Conservation (phyloP, 345 rosid species). For the Lepidium sativum region DNA sequence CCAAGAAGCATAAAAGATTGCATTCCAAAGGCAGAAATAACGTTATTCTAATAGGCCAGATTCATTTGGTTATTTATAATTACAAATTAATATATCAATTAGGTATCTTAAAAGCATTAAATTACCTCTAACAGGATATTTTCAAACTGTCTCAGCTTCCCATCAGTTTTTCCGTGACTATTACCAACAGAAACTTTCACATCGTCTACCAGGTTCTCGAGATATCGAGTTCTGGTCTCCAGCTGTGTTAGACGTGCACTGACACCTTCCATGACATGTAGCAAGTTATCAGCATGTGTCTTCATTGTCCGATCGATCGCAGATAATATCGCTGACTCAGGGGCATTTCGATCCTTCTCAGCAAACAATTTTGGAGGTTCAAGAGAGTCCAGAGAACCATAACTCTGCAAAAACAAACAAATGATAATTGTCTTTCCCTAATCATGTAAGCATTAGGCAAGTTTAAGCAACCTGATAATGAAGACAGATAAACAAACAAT, state of each 20-base stretch:
- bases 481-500: not conserved
- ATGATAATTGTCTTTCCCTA: too few relatives aligned
- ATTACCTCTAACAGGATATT: conserved; percentile 64
- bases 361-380: conserved; percentile 38
- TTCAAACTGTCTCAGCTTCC: conserved; percentile 57
- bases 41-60: not conserved
- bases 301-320: conserved; percentile 67
- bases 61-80: not conserved
- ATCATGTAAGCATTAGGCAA: not conserved
- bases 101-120: not conserved
- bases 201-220: conserved; percentile 58
- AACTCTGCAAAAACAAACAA: too few relatives aligned
- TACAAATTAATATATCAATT: too few relatives aligned
- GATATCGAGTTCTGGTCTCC: conserved; percentile 54
- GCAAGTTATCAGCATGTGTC: conserved; percentile 55
- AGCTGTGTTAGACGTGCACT: conserved; percentile 61
- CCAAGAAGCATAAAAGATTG: not conserved
- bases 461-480: not conserved
- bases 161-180: conserved; percentile 52
- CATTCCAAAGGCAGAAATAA: not conserved
- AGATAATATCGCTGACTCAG: conserved; percentile 28
- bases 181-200: conserved; percentile 55
- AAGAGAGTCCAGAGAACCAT: conserved; percentile 40
- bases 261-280: conserved; percentile 52
- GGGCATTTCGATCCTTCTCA: conserved; percentile 34